Base-by-base conservation (phyloP, 2,329 filamentous ascomycete species). In the Exophiala calicioides region DNA sequence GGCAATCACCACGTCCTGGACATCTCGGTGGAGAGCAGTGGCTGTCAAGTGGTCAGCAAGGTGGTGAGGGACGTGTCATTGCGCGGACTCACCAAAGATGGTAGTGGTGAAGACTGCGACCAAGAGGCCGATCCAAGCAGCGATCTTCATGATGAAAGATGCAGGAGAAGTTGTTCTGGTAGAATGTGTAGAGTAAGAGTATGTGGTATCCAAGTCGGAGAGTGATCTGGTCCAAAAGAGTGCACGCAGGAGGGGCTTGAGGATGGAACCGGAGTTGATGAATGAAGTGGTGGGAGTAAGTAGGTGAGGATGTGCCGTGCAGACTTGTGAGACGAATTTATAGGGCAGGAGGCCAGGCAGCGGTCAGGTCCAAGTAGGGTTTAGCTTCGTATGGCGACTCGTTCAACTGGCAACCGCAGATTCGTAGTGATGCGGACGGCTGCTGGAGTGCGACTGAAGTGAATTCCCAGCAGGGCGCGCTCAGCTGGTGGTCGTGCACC, bases 111-210 rank as follows among this genome's bases (percentile, higher is more conserved):
- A 27, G 34, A 32, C 34, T 21, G 43, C 27, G 35, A 43, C 26
- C 31, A 38, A 12, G 33, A 53, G 32, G 35, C 42, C 40, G 44
- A 47, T 9, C 27, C 55, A 21, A 16, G 24, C 31, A 32, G 23
- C 26, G 42, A 42, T 34, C 56, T 58, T 57, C 56, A 58, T 58
- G 43, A 26, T 57, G 54, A 56, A 50, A 39, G 45, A 50, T 33
- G 34, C 9, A 30, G 26, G 19, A 35, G 44, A 36, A 50, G 36
- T 31, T 29, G 24, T 16, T 40, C 44, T 42, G 21, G 37, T 50
- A 41, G 52, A 44, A 52, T 48, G 50, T 48, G 39, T 30, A 50
- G 53, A 43, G 51, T 51, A 52, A 53, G 38, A 52, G 46, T 44
- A 44, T 37, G 33, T 35, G 40, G 31, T 57, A 58, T 57, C 56